Percentiles rank a stretch among this genome's conserved stretches.
phyloP scores from a whole-genome alignment of 2,329 filamentous ascomycete species.

The Paraphaeosphaeria minitans region DNA sequence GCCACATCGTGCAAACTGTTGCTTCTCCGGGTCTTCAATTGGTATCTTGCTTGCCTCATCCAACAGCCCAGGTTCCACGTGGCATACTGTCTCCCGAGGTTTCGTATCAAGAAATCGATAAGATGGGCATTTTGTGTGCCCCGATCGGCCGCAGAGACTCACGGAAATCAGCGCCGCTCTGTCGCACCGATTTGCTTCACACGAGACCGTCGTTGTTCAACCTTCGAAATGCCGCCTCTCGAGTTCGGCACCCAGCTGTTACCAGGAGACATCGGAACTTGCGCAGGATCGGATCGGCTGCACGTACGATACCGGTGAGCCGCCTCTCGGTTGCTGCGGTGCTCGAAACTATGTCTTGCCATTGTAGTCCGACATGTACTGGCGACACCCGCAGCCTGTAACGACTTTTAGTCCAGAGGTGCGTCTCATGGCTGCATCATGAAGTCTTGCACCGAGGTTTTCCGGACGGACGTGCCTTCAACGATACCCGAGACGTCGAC shows the following conservation, averaged over 20 bases:
- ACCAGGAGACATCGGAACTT: slow-evolving; percentile 8
- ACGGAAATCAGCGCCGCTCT: slow-evolving; percentile 2
- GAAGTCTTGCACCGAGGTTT: background rate
- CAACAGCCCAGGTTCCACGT: slow-evolving; percentile 12
- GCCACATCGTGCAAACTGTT: slow-evolving; percentile 2
- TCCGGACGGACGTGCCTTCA: background rate
- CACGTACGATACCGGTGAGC: background rate
- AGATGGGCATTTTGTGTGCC: background rate
- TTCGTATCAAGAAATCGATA: background rate
- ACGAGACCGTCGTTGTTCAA: slow-evolving; percentile 12
- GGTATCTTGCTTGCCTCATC: slow-evolving; percentile 3
- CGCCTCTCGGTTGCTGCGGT: slow-evolving; percentile 4
- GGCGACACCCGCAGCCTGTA: background rate
- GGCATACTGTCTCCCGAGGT: slow-evolving; percentile 9
- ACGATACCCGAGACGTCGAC: background rate
- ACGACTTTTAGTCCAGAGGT: background rate
- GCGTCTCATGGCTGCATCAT: background rate
- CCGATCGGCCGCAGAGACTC: slow-evolving; percentile 3
- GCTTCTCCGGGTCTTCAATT: slow-evolving; percentile 8
- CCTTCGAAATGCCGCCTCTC: slow-evolving; percentile 11
- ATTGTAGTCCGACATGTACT: background rate
- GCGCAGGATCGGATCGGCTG: slow-evolving; percentile 20
- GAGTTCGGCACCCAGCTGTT: slow-evolving; percentile 7
- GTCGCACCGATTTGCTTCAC: slow-evolving; percentile 7
- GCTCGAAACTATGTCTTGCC: slow-evolving; percentile 4